Evolutionary conservation across 2,329 filamentous ascomycete species (phyloP), one percentile per base, ranked within the genome.

Genomic region (Mycogone perniciosa): DNA sequence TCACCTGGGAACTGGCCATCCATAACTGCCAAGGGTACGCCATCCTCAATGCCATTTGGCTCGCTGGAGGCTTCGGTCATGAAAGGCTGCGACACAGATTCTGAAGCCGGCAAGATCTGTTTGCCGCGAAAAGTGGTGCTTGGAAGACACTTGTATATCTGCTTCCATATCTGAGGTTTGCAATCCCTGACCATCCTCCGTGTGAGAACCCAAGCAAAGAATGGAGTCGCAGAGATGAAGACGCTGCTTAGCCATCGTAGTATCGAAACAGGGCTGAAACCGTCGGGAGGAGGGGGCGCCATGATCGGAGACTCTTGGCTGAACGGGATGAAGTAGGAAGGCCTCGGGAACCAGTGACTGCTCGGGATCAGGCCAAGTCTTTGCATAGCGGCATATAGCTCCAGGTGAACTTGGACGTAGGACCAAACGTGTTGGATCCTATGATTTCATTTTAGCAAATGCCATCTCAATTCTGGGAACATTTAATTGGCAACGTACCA

Each of bases 281-380:
- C 67, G 4, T 64, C 54, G 0, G 71, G 69, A 0, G 70, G 63
- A 2, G 74, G 71, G 2, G 76, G 77, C 0, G 74, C 62, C 1
- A 67, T 61, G 30, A 81, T 74, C 1, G 76, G 77, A 0, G 79
- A 82, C 9, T 71, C 64, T 6, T 66, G 58, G 9, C 76, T 74
- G 44, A 81, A 82, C 0, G 80, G 79, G 13, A 82, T 59, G 56
- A 81, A 81, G 60, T 75, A 83, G 5, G 62, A 67, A 35, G 67
- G 65, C 6, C 60, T 62, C 0, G 80, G 79, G 3, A 81, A 62
- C 62, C 63, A 62, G 6, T 64, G 65, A 9, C 57, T 67, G 9
- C 65, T 61, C 0, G 76, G 64, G 40, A 76, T 64, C 10, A 82
- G 62, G 6, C 74, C 74, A 6, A 78, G 64, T 44, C 76, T 70